These are phyloP conservation scores for Tritrichomonas musculus DNA, from an alignment of 208 protist genomes.

Conservation along the genomic window DNA sequence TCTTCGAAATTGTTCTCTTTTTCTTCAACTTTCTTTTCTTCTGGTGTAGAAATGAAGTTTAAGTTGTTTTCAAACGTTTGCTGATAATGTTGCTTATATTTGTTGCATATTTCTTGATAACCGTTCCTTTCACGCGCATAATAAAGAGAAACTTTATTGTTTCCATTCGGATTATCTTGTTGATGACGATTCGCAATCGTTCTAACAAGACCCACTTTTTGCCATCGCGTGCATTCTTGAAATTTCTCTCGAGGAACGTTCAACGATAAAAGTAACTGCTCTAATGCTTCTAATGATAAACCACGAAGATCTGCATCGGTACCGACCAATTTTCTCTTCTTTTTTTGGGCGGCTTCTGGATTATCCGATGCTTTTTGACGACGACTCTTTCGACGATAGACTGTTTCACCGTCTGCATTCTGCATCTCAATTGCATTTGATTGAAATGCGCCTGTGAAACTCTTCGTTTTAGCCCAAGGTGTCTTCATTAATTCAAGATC, in stretches of 20 bases:
- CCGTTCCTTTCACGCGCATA: not conserved
- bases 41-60: not conserved
- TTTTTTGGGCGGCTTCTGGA: not conserved
- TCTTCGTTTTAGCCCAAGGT: not conserved
- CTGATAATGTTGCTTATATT: not conserved
- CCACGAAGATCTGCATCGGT: not conserved
- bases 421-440: not conserved
- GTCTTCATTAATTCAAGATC: not conserved
- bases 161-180: not conserved
- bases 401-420: not conserved
- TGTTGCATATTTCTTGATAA: not conserved
- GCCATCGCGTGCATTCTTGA: not conserved
- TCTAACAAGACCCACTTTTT: not conserved
- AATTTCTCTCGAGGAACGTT: not conserved
- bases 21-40: too few species aligned
- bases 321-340: not conserved
- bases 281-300: not conserved
- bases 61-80: not conserved
- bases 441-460: not conserved
- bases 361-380: not conserved
- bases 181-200: not conserved
- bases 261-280: not conserved
- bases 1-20: not conserved
- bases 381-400: not conserved
- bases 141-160: not conserved